Evolutionary conservation across 2,329 filamentous ascomycete species (phyloP).

Genomic region (Venturia aucupariae): DNA sequence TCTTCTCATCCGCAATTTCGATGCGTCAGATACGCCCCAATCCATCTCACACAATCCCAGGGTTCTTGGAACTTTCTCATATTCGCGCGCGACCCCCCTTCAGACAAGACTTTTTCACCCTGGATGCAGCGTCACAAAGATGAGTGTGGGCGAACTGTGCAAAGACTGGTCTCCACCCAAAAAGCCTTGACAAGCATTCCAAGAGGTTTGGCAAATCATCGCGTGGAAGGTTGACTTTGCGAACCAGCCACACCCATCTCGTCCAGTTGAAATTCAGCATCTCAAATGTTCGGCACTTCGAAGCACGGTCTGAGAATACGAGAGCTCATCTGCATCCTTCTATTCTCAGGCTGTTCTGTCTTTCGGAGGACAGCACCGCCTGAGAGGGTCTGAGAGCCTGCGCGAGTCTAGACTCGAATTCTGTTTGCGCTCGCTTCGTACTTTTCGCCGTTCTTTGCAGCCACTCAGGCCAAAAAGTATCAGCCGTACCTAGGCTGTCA

Average conservation of each 20-base stretch:
- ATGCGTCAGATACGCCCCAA: neutral
- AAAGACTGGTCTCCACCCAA: neutral
- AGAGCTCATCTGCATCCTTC: neutral
- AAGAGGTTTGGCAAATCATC: neutral
- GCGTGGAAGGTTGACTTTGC: neutral
- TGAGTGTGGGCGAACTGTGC: neutral
- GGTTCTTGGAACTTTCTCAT: neutral
- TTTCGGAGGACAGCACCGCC: neutral
- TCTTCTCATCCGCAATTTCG: neutral
- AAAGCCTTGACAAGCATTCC: neutral
- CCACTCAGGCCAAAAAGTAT: neutral
- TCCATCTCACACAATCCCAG: neutral
- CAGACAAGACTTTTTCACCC: neutral
- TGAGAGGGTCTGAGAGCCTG: neutral
- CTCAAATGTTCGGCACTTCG: neutral
- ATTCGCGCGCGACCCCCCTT: neutral
- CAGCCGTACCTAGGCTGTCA: neutral
- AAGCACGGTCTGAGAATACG: neutral
- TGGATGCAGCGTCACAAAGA: neutral
- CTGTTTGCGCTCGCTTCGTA: neutral
- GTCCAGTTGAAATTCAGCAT: neutral
- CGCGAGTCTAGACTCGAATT: neutral
- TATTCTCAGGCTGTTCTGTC: neutral
- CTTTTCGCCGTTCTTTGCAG: neutral
- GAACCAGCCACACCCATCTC: neutral